These are phyloP conservation scores for Drechslerella dactyloides DNA, from an alignment of 2,329 filamentous ascomycete species.

Conservation along the genomic window DNA sequence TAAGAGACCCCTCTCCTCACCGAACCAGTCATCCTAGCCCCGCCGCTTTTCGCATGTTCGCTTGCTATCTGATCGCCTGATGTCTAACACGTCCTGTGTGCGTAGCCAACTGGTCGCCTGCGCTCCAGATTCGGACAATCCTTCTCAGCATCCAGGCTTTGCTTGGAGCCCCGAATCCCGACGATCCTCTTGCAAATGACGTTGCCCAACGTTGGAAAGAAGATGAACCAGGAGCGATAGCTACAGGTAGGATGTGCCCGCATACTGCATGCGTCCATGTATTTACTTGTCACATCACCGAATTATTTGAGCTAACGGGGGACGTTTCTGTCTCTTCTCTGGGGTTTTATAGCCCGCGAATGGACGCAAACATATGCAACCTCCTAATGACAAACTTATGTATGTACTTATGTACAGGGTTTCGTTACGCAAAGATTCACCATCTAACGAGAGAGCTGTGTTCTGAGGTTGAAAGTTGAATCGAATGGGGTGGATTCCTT, in stretches of 20 bases:
- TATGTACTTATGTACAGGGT: background rate
- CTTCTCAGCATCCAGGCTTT: conserved; percentile 98
- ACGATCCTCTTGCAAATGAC: conserved; percentile 97
- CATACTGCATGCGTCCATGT: background rate
- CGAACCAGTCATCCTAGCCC: background rate
- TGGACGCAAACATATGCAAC: conserved; percentile 87
- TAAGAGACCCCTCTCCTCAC: background rate
- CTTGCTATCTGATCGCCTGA: background rate
- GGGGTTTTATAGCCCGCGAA: conserved; percentile 60
- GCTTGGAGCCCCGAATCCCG: conserved; percentile 93
- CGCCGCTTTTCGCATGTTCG: no score
- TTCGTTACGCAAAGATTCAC: background rate
- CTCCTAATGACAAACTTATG: conserved; percentile 57
- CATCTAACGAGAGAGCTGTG: background rate
- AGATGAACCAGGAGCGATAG: conserved; percentile 88
- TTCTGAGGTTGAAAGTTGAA: no score
- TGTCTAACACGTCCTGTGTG: conserved; percentile 50
- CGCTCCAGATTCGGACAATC: conserved; percentile 96
- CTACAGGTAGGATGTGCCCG: conserved; percentile 71
- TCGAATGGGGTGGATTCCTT: no score
- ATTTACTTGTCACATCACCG: no score
- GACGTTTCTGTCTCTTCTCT: background rate
- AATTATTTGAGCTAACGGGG: background rate
- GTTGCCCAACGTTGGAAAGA: conserved; percentile 99
- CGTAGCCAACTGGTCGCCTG: conserved; percentile 96